Conservation (phyloP, 2,329 filamentous ascomycete genomes). For the Pyrenochaeta sp. region DNA sequence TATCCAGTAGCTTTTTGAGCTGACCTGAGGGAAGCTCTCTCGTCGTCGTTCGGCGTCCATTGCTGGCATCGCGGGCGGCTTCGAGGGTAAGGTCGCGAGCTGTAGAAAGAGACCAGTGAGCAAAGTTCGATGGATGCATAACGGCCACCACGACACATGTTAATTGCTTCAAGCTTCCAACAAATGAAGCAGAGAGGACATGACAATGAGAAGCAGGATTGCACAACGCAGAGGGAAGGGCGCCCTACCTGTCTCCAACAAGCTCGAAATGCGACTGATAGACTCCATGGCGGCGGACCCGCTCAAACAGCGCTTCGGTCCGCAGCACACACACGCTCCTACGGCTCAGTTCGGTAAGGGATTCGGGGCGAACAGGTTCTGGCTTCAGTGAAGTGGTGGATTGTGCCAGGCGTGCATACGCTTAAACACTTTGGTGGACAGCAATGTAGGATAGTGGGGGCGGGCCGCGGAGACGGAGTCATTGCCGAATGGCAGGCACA, state of each 20-base stretch:
- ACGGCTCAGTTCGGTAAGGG: slow-evolving; percentile 21
- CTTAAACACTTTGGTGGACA: slow-evolving; percentile 2
- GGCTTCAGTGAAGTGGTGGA: slow-evolving; percentile 28
- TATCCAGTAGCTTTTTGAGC: slow-evolving; percentile 94
- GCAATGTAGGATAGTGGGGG: slow-evolving; percentile 12
- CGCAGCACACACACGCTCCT: slow-evolving; percentile 18
- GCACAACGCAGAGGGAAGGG: slow-evolving; percentile 12
- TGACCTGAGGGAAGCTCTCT: slow-evolving; percentile 78
- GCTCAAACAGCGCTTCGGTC: slow-evolving; percentile 22
- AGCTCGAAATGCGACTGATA: slow-evolving; percentile 88
- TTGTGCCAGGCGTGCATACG: slow-evolving; percentile 33
- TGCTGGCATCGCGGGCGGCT: slow-evolving; percentile 86
- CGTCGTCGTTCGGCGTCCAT: slow-evolving; percentile 62
- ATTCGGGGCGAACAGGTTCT: slow-evolving; percentile 21
- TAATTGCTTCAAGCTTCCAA: neutral
- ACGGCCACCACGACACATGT: slow-evolving; percentile 18
- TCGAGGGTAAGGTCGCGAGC: slow-evolving; percentile 97
- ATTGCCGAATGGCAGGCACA: slow-evolving; percentile 7
- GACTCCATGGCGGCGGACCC: slow-evolving; percentile 77
- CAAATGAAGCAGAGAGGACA: neutral
- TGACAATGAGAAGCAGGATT: neutral
- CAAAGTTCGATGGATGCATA: slow-evolving; percentile 50
- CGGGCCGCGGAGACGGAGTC: slow-evolving; percentile 13
- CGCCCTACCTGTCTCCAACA: slow-evolving; percentile 86
- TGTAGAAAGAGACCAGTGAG: slow-evolving; percentile 58